These are phyloP conservation scores for Blastobotrys persicus DNA, from an alignment of 1,139 yeast genomes.

Conservation along the genomic window DNA sequence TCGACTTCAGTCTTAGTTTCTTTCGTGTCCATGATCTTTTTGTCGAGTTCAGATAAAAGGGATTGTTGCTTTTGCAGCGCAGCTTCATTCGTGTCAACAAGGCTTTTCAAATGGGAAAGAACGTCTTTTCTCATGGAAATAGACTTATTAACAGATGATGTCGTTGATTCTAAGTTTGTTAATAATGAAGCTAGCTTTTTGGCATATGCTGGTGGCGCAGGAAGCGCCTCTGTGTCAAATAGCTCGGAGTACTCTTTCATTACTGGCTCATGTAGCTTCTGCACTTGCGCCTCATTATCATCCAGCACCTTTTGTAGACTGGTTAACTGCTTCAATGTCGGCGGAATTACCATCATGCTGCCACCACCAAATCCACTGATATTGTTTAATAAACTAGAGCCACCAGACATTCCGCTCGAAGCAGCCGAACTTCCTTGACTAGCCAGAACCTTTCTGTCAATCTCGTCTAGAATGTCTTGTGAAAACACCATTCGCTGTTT, in stretches of 20 bases:
- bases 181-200: slow-evolving; percentile 39
- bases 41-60: slow-evolving; percentile 45
- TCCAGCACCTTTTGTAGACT: slow-evolving; percentile 9
- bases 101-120: slow-evolving; percentile 43
- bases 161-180: slow-evolving; percentile 16
- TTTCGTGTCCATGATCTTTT: slow-evolving; percentile 40
- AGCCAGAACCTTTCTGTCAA: slow-evolving; percentile 40
- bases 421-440: not conserved
- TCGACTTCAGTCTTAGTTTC: slow-evolving; percentile 48
- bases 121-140: slow-evolving; percentile 44
- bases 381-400: slow-evolving; percentile 8
- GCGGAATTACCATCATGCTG: slow-evolving; percentile 15
- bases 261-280: slow-evolving; percentile 17
- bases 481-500: slow-evolving; percentile 61
- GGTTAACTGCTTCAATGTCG: slow-evolving; percentile 10
- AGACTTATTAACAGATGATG: slow-evolving; percentile 37
- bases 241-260: slow-evolving; percentile 23
- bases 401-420: slow-evolving; percentile 1
- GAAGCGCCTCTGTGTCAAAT: slow-evolving; percentile 47
- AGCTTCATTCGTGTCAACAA: slow-evolving; percentile 44
- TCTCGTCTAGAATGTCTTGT: slow-evolving; percentile 43
- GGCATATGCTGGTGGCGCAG: slow-evolving; percentile 51
- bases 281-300: slow-evolving; percentile 8
- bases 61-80: slow-evolving; percentile 47
- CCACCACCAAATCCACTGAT: slow-evolving; percentile 14